Evolutionary conservation across 2,329 filamentous ascomycete genomes (phyloP), one percentile per base, ranked within the genome.

Genomic region (Ophiocordyceps sinensis): DNA sequence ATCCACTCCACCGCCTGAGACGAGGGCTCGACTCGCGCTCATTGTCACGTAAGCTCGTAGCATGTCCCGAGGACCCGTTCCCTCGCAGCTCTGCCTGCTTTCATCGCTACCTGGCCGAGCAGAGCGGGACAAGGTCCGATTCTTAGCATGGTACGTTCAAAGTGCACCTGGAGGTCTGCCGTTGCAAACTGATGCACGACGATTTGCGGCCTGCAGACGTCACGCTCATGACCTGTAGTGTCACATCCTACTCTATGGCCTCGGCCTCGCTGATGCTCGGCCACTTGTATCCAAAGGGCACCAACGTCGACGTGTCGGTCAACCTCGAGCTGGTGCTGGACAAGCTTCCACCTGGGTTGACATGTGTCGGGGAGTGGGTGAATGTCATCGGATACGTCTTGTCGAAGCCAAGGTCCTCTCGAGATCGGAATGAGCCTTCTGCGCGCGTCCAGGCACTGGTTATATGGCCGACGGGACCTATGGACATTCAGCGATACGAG

Each of bases 301-400:
- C 56, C 41, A 58, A 62, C 36, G 61, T 71, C 34, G 61, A 60
- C 38, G 80, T 76, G 2, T 55, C 66, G 31, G 83, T 94, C 30
- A 76, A 91, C 52, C 70, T 93, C 44, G 71, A 75, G 40, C 73
- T 88, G 47, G 60, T 93, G 3, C 69, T 94, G 5, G 71, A 79
- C 51, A 70, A 64, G 10, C 62, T 91, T 43, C 75, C 73, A 17
- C 61, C 70, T 19, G 71, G 79, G 42, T 69, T 83, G 39, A 71
- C 82, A 40, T 70, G 77, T 39, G 64, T 82, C 23, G 89, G 89
- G n/a, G 72, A 81, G 44, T 95, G 88, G 87, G 61, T 95, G 39
- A 94, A 95, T 56, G 71, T 95, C 4, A 75, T 95, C 48, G 89
- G 88, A 6, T 93, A 93, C 57, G 67, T 88, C 41, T 70, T 66